Evolutionary conservation across 2,329 filamentous ascomycete genomes (phyloP), one percentile per base, ranked within the genome.

Genomic region (Alternaria sp.): DNA sequence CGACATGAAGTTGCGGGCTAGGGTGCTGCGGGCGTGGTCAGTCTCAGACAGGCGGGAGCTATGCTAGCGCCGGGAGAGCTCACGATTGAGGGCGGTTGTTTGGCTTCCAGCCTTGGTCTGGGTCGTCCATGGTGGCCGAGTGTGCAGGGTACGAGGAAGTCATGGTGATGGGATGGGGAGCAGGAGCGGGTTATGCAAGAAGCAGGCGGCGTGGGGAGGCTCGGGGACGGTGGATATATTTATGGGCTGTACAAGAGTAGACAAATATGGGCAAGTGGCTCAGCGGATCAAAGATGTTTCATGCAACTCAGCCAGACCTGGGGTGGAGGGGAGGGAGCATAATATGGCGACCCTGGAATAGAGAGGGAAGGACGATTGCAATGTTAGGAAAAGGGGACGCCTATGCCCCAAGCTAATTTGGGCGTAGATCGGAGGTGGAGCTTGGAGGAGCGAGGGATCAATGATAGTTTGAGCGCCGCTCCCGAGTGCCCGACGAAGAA

Each of bases 71-170:
- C 63, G 67, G 70, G 66, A 59, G 64, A 62, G 67, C 92, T 80
- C 85, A 96, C 92, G 93, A 96, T 83, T 95, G 91, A 69, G 93
- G 93, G 69, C 93, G 91, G 75, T 87, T 88, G 77, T 84, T 94
- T 72, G 92, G 91, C 87, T 93, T 89, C 91, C 91, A 95, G 82
- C 92, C 89, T 76, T 87, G 87, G 77, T 93, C 89, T 76, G 91
- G 86, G 70, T 79, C 73, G 53, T 74, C 68, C 72, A 78, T 76
- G 72, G 69, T 50, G 67, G 47, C 53, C 57, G 63, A 43, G 50
- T 67, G 65, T 58, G 67, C 57, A 59, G 64, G 61, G 65, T 58
- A 64, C 47, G 59, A 63, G 3, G 61, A 62, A 45, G 61, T 54
- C 61, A 63, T 63, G 51, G 53, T 59, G 65, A 49, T n/a, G 12